Base-by-base conservation (phyloP, 1,139 yeast genomes). In the Candida dubliniensis region DNA sequence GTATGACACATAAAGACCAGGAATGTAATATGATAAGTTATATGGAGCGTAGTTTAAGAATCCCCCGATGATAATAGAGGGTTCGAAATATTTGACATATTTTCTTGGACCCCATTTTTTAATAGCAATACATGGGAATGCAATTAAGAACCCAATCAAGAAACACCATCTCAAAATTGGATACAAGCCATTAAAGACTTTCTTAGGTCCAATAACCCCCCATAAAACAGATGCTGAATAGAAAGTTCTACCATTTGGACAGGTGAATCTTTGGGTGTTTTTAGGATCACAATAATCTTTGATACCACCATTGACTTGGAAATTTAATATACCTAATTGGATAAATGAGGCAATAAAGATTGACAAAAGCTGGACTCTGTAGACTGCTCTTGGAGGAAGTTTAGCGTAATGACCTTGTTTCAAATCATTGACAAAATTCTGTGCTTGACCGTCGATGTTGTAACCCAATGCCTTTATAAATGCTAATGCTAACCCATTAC, bases 121-220 rank as follows among this genome's bases (percentile, higher is more conserved):
- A 47, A 75, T 55, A 32, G 60, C 66, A 41, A 71, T 66, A 60
- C 71, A 78, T 46, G 60, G 70, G 51, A 64, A 56, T 1, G 79
- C 80, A 14, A 74, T 53, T 4, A 75, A 50, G 31, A 75, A 74
- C 0, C 86, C 86, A 45, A 80, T 71, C 46, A 80, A 65, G 72
- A 81, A 81, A 48, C 79, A 71, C 62, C 65, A 76, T 55, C 69
- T 66, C 58, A 77, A 58, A 30, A 65, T 53, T 24, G 82, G 81
- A 51, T 79, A 78, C 14, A 77, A 54, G 1, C 71, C 73, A 47
- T 63, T 63, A 49, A 77, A 77, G 41, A 70, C 74, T 48, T 76
- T 68, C 51, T 68, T 62, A 1, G 86, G 84, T 1, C 86, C 87
- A 51, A 82, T 76, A 9, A 78, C 77, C 45, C 87, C 87, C 87